A percentile compares a stretch with the other conserved stretches of the same genome.
phyloP scores from a whole-genome alignment of 306 rosid genomes.

The Lathyrus sativus region DNA sequence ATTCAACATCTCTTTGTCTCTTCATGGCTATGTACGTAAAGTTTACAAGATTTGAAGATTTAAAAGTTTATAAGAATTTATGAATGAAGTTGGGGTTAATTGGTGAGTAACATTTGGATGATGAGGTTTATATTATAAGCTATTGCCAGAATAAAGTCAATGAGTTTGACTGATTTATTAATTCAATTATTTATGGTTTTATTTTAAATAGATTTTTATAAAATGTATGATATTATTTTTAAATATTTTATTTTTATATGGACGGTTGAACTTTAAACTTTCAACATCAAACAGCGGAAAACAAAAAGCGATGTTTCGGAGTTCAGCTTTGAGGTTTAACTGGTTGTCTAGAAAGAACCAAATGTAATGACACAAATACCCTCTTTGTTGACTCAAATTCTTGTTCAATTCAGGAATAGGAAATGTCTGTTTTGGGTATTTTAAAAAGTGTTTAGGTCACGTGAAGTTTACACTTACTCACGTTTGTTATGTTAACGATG shows the following conservation, averaged over 20 bases:
- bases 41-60: neutral
- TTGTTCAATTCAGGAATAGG: neutral
- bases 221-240: too few species aligned
- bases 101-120: constrained; percentile 18
- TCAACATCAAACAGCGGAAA: neutral
- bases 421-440: constrained; percentile 30
- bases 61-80: neutral
- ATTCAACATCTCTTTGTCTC: constrained; percentile 46
- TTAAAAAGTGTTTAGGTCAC: neutral
- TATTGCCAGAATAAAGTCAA: constrained; percentile 24
- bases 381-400: neutral
- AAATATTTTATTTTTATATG: too few species aligned
- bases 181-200: neutral
- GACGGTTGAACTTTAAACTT: neutral
- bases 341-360: neutral
- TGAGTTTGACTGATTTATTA: constrained; percentile 27
- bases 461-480: constrained; percentile 17
- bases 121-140: constrained; percentile 32
- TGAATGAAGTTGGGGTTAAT: neutral
- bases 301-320: neutral
- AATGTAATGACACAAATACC: neutral
- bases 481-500: neutral
- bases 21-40: constrained; percentile 40
- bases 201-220: too few species aligned
- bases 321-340: constrained; percentile 13